Percentiles rank a stretch among this genome's conserved stretches.
Conservation (phyloP, 441 rosid genomes). For the Mallotus repandus region DNA sequence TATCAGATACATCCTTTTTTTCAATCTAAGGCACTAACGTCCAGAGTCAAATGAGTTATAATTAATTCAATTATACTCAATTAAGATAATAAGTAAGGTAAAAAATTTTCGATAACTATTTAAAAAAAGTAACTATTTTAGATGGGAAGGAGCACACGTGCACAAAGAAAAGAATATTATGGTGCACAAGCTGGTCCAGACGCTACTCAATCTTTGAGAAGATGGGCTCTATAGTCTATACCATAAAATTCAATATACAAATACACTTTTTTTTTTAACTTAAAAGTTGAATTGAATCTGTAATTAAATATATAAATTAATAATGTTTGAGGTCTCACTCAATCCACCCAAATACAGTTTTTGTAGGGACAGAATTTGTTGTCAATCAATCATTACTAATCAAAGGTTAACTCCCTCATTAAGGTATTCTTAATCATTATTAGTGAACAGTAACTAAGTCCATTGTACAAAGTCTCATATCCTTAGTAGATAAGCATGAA, state of each 20-base stretch:
- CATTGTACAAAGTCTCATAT: too few relatives aligned
- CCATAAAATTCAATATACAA: background rate
- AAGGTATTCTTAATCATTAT: conserved; percentile 10
- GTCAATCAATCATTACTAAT: conserved; percentile 5
- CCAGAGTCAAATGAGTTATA: too few relatives aligned
- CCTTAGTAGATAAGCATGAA: too few relatives aligned
- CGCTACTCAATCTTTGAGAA: background rate
- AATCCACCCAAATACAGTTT: background rate
- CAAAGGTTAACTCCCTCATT: conserved; percentile 19
- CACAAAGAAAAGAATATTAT: background rate
- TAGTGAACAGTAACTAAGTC: background rate
- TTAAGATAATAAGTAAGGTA: too few relatives aligned
- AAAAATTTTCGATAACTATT: too few relatives aligned
- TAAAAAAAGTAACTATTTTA: too few relatives aligned
- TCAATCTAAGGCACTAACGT: too few relatives aligned
- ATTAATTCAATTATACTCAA: too few relatives aligned
- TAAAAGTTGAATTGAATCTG: too few relatives aligned
- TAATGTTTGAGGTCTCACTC: background rate
- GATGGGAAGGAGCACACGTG: conserved; percentile 8
- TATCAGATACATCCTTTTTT: too few relatives aligned
- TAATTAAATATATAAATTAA: too few relatives aligned
- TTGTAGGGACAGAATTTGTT: conserved; percentile 16
- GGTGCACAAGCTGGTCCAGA: conserved; percentile 8
- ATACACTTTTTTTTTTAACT: background rate
- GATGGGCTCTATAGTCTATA: too few relatives aligned